phyloP scores from a whole-genome alignment of 2,329 filamentous ascomycete species.

The Neofusicoccum cordaticola region DNA sequence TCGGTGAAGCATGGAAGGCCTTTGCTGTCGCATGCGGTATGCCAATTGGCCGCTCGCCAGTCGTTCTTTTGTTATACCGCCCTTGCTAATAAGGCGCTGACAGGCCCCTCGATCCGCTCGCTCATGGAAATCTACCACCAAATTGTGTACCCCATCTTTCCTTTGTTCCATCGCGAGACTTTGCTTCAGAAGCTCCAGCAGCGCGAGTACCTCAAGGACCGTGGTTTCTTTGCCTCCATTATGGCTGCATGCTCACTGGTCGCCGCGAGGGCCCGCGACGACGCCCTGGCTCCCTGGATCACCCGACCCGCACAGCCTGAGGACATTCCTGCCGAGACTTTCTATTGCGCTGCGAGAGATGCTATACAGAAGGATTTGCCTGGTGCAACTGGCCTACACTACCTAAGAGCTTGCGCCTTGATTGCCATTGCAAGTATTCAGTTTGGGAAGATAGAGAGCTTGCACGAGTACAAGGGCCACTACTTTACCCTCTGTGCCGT shows the following conservation, averaged over 20 bases:
- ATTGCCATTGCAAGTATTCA: conserved; percentile 53
- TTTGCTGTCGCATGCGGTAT: conserved; percentile 38
- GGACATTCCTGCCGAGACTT: conserved; percentile 41
- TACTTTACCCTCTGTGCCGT: conserved; percentile 52
- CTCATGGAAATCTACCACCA: conserved; percentile 53
- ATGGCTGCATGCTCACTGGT: conserved; percentile 54
- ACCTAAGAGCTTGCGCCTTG: conserved; percentile 47
- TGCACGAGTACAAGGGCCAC: conserved; percentile 52
- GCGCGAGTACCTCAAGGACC: conserved; percentile 44
- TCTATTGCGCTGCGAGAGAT: conserved; percentile 45
- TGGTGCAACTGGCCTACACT: conserved; percentile 36
- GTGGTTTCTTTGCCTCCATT: conserved; percentile 47
- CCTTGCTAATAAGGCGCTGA: conserved; percentile 13
- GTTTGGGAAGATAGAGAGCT: conserved; percentile 47
- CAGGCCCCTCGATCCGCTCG: conserved; percentile 35
- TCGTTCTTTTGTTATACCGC: background rate
- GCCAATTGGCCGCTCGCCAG: no score
- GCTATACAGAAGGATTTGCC: conserved; percentile 39
- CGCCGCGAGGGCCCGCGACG: conserved; percentile 50
- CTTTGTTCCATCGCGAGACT: conserved; percentile 51
- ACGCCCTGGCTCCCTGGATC: conserved; percentile 42
- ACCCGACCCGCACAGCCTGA: conserved; percentile 32
- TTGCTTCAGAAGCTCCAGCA: conserved; percentile 41
- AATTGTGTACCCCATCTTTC: conserved; percentile 54
- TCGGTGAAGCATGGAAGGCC: conserved; percentile 39